A percentile compares a stretch with the other conserved stretches of the same genome.
These are phyloP conservation scores for Trichoderma afroharzianum DNA, from an alignment of 2,329 filamentous ascomycete species.

Conservation along the genomic window DNA sequence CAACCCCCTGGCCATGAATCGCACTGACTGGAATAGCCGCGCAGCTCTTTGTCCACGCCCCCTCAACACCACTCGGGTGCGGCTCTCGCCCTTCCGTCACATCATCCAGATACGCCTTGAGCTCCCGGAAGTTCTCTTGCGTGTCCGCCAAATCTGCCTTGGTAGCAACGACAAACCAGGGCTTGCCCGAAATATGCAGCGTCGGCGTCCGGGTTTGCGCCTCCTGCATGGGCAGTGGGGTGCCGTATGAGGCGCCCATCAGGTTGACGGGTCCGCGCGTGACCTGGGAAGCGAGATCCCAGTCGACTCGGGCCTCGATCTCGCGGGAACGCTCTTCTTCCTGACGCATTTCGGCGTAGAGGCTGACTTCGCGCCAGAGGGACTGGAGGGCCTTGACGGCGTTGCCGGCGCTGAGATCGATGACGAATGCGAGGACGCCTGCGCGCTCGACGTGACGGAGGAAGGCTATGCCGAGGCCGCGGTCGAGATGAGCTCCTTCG, in stretches of 20 bases:
- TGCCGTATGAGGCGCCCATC: conserved; percentile 23
- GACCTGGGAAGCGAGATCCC: conserved; percentile 52
- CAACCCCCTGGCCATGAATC: conserved; percentile 79
- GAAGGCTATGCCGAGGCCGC: conserved; percentile 86
- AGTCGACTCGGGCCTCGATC: conserved; percentile 53
- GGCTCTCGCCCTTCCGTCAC: conserved; percentile 59
- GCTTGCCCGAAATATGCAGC: conserved; percentile 86
- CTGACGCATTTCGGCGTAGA: conserved; percentile 77
- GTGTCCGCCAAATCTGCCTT: conserved; percentile 84
- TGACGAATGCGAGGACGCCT: conserved; percentile 85
- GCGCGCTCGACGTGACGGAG: conserved; percentile 92
- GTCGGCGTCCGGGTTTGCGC: conserved; percentile 28
- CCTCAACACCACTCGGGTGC: conserved; percentile 68
- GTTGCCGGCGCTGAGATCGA: conserved; percentile 78
- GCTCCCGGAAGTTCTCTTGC: conserved; percentile 66
- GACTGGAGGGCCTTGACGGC: conserved; percentile 74
- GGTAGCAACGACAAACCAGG: conserved; percentile 94
- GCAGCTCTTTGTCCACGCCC: conserved; percentile 58
- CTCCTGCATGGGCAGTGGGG: conserved; percentile 1
- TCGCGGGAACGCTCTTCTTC: conserved; percentile 67
- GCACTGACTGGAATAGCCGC: conserved; percentile 82
- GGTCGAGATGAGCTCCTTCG: conserved; percentile 86
- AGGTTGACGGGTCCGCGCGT: conserved; percentile 26
- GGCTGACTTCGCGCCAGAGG: conserved; percentile 85
- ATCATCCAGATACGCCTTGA: conserved; percentile 67